Conservation (phyloP, 2,329 filamentous ascomycete genomes). For the Lasiodiplodia sp. region DNA sequence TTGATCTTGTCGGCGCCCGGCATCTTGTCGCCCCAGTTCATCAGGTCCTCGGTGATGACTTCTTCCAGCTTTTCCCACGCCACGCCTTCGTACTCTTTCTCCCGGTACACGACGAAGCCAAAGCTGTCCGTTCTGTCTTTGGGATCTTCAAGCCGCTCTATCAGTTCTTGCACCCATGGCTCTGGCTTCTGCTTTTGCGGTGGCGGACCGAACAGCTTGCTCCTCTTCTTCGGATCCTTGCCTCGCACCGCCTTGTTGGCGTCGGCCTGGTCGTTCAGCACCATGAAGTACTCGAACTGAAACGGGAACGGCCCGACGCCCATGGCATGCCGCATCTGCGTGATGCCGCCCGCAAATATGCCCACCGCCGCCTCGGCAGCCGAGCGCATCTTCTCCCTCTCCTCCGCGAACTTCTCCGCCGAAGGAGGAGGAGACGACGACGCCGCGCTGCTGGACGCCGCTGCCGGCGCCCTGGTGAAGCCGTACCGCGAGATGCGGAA, state of each 20-base stretch:
- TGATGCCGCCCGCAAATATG: slow-evolving; percentile 6
- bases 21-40: slow-evolving; percentile 19
- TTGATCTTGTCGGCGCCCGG: neutral
- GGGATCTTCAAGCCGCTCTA: neutral
- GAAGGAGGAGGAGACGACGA: neutral
- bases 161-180: slow-evolving; percentile 7
- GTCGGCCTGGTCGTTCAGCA: neutral
- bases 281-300: slow-evolving; percentile 8
- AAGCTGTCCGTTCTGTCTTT: neutral
- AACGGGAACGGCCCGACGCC: slow-evolving; percentile 5
- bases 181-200: slow-evolving; percentile 6
- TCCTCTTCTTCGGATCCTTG: slow-evolving; percentile 5
- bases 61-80: slow-evolving; percentile 9
- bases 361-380: neutral
- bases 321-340: slow-evolving; percentile 15
- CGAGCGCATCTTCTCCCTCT: neutral
- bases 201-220: neutral
- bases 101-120: slow-evolving; percentile 16
- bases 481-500: slow-evolving; percentile 14
- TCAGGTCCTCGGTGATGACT: neutral
- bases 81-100: slow-evolving; percentile 10
- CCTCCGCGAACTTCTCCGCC: neutral
- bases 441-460: no score
- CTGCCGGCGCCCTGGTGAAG: neutral
- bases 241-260: slow-evolving; percentile 15